Base-by-base conservation (phyloP, 305 asterid genomes). In the Fraxinus greggii region DNA sequence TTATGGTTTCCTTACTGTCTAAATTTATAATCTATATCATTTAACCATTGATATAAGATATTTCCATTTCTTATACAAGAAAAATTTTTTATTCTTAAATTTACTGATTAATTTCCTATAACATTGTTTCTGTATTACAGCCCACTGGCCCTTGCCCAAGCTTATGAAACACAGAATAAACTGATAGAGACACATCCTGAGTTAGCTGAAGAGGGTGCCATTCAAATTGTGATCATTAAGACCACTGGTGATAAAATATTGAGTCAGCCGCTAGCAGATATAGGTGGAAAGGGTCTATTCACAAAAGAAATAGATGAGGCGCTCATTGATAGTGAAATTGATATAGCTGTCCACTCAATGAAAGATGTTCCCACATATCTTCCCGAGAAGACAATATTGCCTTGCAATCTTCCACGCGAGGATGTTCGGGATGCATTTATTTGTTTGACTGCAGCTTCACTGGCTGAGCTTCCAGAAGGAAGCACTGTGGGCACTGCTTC, bases 341-440 rank as follows among this genome's bases (percentile, higher is more conserved):
- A 95, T 82, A 95, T 93, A 75, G 98, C 98, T 81, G 98, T 95
- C 23, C 98, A 95, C 91, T 93, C 98, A n/a, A 95, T 95, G 98
- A 95, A 95, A 86, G 98, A 95, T 80, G 98, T 95, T 35, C 98
- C 98, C 0, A 95, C 98, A n/a, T 95, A 95, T 93, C 90, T 95
- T 74, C 98, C 98, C 0, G 90, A 91, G 6, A 89, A 90, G 79
- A 95, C 89, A 15, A 91, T 95, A 72, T 78, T 95, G 70, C 98
- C 98, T 5, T 95, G 98, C 91, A 95, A 95, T 87, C 97, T 95
- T 72, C 95, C 96, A 3, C 90, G 98, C 76, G 98, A 95, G 85
- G 98, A 95, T 81, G 98, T 93, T 38, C 90, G 97, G 9, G 98
- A 95, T 87, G 98, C 97, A 15, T 95, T 93, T 83, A 95, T 93